Conservation (phyloP, 2,329 filamentous ascomycete species). For the Fusarium succisae region DNA sequence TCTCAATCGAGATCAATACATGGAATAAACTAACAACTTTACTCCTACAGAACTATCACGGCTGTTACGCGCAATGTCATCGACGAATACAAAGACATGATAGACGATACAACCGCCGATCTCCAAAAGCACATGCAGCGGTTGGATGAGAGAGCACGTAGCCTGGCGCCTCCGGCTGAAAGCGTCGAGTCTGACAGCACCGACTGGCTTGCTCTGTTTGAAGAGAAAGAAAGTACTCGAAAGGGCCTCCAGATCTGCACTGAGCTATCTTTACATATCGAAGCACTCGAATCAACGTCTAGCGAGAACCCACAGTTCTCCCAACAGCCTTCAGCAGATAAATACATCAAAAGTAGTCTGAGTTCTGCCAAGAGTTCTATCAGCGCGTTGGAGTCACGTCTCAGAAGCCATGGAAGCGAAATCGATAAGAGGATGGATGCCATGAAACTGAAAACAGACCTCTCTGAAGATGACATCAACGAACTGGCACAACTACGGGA, state of each 20-base stretch:
- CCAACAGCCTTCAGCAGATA: conserved; percentile 31
- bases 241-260: conserved; percentile 36
- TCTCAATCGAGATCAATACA: neutral
- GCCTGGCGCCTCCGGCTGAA: conserved; percentile 2
- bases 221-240: conserved; percentile 38
- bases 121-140: conserved; percentile 16
- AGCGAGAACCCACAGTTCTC: neutral
- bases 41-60: neutral
- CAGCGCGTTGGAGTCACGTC: conserved; percentile 12
- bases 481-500: conserved; percentile 31
- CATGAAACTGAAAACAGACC: conserved; percentile 1
- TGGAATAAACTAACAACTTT: neutral
- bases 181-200: conserved; percentile 6
- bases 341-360: conserved; percentile 28
- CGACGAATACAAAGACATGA: conserved; percentile 15
- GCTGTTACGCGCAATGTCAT: conserved; percentile 6
- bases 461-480: conserved; percentile 13
- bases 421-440: conserved; percentile 29
- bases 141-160: conserved; percentile 14
- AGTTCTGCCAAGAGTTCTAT: conserved; percentile 28
- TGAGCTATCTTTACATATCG: conserved; percentile 35
- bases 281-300: neutral
- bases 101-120: conserved; percentile 21
- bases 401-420: conserved; percentile 24
- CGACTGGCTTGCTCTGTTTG: conserved; percentile 33